These are phyloP conservation scores for Talaromyces sp. DNA, from an alignment of 2,329 filamentous ascomycete species.

Conservation along the genomic window DNA sequence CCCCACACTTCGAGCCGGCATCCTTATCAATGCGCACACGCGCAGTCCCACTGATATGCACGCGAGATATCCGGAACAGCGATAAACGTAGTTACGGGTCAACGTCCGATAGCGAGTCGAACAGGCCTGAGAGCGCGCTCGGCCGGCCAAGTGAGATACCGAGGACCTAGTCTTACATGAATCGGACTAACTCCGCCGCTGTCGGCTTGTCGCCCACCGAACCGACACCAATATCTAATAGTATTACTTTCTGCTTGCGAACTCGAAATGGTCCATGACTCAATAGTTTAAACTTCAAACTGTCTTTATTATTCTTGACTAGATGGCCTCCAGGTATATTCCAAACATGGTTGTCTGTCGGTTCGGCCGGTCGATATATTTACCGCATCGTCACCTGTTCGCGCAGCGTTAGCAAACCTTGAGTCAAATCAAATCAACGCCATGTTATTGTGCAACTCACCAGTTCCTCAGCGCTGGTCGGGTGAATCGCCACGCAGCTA, in stretches of 20 bases:
- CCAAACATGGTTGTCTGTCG: background rate
- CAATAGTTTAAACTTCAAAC: too few relatives aligned
- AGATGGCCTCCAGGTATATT: background rate
- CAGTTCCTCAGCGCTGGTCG: slow-evolving; percentile 71
- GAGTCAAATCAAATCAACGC: background rate
- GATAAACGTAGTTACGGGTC: background rate
- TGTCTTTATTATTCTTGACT: background rate
- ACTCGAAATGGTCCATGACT: background rate
- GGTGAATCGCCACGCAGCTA: slow-evolving; percentile 70
- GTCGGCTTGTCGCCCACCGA: background rate
- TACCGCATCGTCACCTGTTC: slow-evolving; percentile 13
- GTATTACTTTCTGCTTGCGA: too few relatives aligned
- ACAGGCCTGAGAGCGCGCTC: background rate
- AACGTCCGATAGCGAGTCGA: background rate
- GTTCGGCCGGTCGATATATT: background rate
- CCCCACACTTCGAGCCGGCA: background rate
- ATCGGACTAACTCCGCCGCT: background rate
- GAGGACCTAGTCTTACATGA: background rate
- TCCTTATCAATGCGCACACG: background rate
- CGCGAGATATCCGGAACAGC: background rate
- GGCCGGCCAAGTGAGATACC: background rate
- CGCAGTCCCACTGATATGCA: background rate
- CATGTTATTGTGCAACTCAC: slow-evolving; percentile 34
- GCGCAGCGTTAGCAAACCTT: background rate
- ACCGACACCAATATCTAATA: background rate